Base-by-base conservation (phyloP, 306 rosid genomes). In the Oxytropis ochrocephala region DNA sequence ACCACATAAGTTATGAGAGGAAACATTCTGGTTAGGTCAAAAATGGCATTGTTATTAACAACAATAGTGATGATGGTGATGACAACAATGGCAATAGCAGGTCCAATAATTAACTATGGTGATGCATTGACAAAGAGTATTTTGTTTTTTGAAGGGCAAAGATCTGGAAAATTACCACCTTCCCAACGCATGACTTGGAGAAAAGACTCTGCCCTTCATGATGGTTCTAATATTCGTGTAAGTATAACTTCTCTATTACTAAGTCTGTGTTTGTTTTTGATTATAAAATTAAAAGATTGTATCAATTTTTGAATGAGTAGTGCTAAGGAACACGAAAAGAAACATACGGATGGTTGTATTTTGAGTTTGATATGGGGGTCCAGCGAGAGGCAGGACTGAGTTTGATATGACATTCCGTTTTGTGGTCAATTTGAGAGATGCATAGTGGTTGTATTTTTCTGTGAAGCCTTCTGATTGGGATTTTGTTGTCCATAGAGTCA, bases 91-190 rank as follows among this genome's bases (percentile, higher is more conserved):
- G 55, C 2, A 1, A 79, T 1, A 11, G 82, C 56, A 21, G 47
- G 2, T 76, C 63, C 83, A 13, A 54, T 14, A 5, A 59, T 14
- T 7, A 18, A 81, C 49, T 84, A 84, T 55, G 72, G 18, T 9
- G 83, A 81, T 1, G 88, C 91, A 0, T 68, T 84, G 33, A 46
- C 67, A 11, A 86, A 86, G 61, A 67, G 88, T 56, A 84, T 86
- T 12, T 64, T 79, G 59, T 86, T 81, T 21, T 84, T 46, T 59
- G 88, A 81, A 75, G 88, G 88, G 0, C 87, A 84, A 32, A 84
- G 88, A 43, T 86, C 88, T 0, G 87, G 88, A 0, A 84, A 79
- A 53, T 35, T 86, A 21, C 91, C 84, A 67, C 38, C 81, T 52
- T 19, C 65, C 5, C 91, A 83, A 21, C 79, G 91, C 39, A 50